phyloP scores from a whole-genome alignment of 108 stramenopile genomes.

The Mediolabrus comicus region DNA sequence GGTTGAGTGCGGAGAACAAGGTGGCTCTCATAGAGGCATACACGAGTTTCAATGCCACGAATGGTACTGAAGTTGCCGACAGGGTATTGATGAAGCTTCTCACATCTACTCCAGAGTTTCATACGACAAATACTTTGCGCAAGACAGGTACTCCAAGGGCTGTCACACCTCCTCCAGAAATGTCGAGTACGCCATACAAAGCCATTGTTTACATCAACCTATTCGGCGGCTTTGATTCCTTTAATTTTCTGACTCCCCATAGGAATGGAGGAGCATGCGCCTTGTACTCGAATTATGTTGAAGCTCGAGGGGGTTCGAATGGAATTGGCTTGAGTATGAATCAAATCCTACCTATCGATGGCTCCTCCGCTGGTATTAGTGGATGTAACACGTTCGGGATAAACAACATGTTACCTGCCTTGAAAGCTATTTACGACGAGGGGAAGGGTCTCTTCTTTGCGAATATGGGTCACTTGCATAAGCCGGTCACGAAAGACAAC shows the following conservation, averaged over 20 bases:
- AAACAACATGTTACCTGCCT: constrained; percentile 29
- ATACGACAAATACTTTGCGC: constrained; percentile 37
- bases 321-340: constrained; percentile 32
- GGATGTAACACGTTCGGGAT: constrained; percentile 51
- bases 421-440: constrained; percentile 45
- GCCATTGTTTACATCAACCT: constrained; percentile 46
- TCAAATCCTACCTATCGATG: constrained; percentile 40
- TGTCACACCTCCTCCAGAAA: constrained; percentile 29
- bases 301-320: constrained; percentile 34
- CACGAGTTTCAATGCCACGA: constrained; percentile 12
- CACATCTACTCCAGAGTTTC: constrained; percentile 49
- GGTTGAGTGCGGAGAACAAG: constrained; percentile 44
- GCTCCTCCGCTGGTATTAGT: constrained; percentile 28
- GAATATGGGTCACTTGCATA: constrained; percentile 41
- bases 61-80: constrained; percentile 29
- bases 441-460: constrained; percentile 47
- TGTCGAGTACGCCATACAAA: constrained; percentile 40
- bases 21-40: constrained; percentile 23
- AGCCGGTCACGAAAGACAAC: constrained; percentile 36
- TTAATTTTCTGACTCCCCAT: constrained; percentile 47
- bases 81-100: constrained; percentile 33
- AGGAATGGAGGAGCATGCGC: constrained; percentile 3
- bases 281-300: constrained; percentile 33
- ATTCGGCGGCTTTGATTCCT: constrained; percentile 45
- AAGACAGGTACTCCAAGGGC: constrained; percentile 22